These are phyloP conservation scores for Hymenoscyphus linearis DNA, from an alignment of 2,329 filamentous ascomycete genomes.

Conservation along the genomic window DNA sequence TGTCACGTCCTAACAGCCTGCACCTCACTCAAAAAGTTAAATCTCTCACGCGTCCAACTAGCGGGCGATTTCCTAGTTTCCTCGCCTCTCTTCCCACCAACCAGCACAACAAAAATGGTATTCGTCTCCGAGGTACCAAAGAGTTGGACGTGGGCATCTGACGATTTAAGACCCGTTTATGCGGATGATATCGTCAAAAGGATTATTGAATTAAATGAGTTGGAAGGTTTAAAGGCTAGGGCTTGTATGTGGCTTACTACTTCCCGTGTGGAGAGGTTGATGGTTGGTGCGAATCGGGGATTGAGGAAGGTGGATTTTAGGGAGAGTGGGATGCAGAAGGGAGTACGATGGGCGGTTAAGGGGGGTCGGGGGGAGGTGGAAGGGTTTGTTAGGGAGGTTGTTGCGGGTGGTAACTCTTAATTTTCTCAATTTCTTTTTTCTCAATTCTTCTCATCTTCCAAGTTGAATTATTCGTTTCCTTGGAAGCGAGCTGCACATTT, in stretches of 20 bases:
- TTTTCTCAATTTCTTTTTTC: background rate
- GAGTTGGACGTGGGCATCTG: constrained; percentile 11
- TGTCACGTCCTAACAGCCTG: constrained; percentile 24
- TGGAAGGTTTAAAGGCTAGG: constrained; percentile 16
- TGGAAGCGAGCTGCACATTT: too few relatives aligned
- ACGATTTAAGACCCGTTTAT: constrained; percentile 12
- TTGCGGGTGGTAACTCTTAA: background rate
- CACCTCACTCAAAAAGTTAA: constrained; percentile 15
- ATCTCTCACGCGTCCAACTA: constrained; percentile 19
- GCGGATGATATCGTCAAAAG: constrained; percentile 15
- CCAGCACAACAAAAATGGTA: background rate
- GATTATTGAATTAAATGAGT: constrained; percentile 10
- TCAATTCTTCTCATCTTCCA: too few relatives aligned
- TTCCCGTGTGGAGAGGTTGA: constrained; percentile 3
- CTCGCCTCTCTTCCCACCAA: background rate
- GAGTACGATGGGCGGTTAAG: constrained; percentile 17
- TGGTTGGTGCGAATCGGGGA: constrained; percentile 2
- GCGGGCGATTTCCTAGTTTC: constrained; percentile 16
- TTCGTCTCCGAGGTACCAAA: constrained; percentile 15
- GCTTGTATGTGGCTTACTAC: constrained; percentile 15
- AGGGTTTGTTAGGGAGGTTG: constrained; percentile 1
- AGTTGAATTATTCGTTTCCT: too few relatives aligned
- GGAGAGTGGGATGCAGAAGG: constrained; percentile 17
- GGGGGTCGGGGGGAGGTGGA: constrained; percentile 14
- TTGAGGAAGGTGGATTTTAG: constrained; percentile 17